Percentiles rank a stretch among this genome's conserved stretches.
Evolutionary conservation across 495 filamentous ascomycete species (phyloP).

Genomic region (Hypoxylon lenormandii): DNA sequence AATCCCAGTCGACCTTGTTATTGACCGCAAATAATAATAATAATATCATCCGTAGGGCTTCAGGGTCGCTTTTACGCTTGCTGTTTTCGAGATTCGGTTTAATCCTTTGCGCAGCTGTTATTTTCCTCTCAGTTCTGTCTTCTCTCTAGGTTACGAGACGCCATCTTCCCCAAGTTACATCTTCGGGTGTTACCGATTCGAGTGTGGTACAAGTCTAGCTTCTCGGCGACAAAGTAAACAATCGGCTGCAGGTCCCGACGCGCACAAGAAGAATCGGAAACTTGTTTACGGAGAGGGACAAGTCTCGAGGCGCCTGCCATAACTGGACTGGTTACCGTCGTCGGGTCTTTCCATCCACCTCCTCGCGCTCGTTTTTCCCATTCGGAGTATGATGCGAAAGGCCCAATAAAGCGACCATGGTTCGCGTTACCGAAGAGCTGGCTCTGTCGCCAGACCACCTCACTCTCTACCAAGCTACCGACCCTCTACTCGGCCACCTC

Average conservation of each 20-base stretch:
- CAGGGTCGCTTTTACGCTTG: constrained; percentile 15
- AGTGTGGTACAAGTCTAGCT: constrained; percentile 13
- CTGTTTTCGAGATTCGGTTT: constrained; percentile 19
- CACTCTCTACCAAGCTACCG: constrained; percentile 82
- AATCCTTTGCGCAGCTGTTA: constrained; percentile 29
- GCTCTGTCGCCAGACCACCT: constrained; percentile 79
- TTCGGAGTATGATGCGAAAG: constrained; percentile 50
- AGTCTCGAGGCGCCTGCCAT: constrained; percentile 23
- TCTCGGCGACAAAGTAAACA: constrained; percentile 36
- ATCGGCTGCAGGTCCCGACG: constrained; percentile 40
- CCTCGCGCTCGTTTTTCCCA: constrained; percentile 41
- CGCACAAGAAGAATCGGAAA: constrained; percentile 30
- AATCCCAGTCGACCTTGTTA: constrained; percentile 35
- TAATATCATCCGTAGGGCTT: constrained; percentile 32
- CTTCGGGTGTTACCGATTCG: constrained; percentile 12
- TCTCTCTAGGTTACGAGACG: constrained; percentile 19
- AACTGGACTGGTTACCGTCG: constrained; percentile 17
- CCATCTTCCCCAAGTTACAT: constrained; percentile 9
- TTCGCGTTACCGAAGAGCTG: constrained; percentile 73
- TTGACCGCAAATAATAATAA: constrained; percentile 45
- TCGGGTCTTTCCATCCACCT: constrained; percentile 40
- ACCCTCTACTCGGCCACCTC: constrained; percentile 77
- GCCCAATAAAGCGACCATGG: constrained; percentile 69
- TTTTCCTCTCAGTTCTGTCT: constrained; percentile 1
- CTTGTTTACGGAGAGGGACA: constrained; percentile 25